Conservation (phyloP, 495 filamentous ascomycete species). For the Staphylotrichum longicolle region DNA sequence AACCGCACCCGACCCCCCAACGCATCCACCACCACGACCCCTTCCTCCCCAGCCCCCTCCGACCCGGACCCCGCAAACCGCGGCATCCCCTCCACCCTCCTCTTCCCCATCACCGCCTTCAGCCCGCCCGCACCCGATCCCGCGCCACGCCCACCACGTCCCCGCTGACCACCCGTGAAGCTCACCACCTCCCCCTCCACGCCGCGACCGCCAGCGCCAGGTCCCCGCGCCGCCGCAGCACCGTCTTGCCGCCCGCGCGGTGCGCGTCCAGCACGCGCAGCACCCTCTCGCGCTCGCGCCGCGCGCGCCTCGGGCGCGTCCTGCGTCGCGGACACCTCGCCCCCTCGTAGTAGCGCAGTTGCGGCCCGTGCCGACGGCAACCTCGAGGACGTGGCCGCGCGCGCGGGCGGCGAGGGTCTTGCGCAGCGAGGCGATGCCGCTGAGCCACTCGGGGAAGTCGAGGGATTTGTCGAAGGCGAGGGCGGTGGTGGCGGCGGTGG, state of each 20-base stretch:
- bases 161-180: conserved; percentile 46
- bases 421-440: conserved; percentile 62
- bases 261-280: conserved; percentile 12
- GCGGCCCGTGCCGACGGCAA: conserved; percentile 86
- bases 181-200: conserved; percentile 33
- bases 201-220: conserved; percentile 2
- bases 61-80: not conserved
- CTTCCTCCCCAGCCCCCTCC: conserved; percentile 12
- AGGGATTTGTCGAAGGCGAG: conserved; percentile 34
- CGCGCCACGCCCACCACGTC: conserved; percentile 47
- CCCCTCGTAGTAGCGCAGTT: conserved; percentile 75
- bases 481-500: conserved; percentile 16
- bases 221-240: too few relatives aligned
- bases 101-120: conserved; percentile 28
- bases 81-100: conserved; percentile 27
- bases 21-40: conserved; percentile 34
- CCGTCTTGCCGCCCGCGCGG: conserved; percentile 3
- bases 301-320: conserved; percentile 15
- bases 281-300: conserved; percentile 16
- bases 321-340: conserved; percentile 21
- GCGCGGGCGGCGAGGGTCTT: conserved; percentile 59
- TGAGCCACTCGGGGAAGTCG: conserved; percentile 61
- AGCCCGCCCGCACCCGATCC: conserved; percentile 35
- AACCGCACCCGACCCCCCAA: conserved; percentile 38
- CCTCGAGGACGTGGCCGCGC: conserved; percentile 80